A percentile compares a stretch with the other conserved stretches of the same genome.
Evolutionary conservation across 2,329 filamentous ascomycete genomes (phyloP).

Genomic region (Geoglossum cookeanum): DNA sequence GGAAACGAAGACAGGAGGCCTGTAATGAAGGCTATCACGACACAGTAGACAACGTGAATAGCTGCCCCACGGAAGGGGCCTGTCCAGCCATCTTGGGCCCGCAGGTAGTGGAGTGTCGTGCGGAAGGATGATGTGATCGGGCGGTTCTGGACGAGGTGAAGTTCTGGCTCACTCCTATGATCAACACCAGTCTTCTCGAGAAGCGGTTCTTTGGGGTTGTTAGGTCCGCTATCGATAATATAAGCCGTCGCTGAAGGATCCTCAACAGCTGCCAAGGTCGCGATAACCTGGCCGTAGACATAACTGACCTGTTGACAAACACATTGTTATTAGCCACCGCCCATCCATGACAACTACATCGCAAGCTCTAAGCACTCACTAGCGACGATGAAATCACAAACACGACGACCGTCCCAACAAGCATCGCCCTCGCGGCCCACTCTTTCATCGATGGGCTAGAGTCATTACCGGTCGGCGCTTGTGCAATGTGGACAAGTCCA

Average conservation of each 20-base stretch:
- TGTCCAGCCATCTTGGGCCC: conserved; percentile 40
- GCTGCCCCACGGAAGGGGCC: conserved; percentile 51
- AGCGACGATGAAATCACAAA: background rate
- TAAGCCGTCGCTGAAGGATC: conserved; percentile 33
- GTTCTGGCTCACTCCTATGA: conserved; percentile 13
- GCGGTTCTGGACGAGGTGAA: conserved; percentile 22
- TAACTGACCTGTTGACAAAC: conserved; percentile 23
- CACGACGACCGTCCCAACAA: background rate
- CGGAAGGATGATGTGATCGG: conserved; percentile 43
- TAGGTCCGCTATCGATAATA: conserved; percentile 24
- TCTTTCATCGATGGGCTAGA: no score
- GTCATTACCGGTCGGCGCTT: background rate
- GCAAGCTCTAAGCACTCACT: background rate
- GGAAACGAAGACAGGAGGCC: conserved; percentile 19
- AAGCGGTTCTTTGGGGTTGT: conserved; percentile 7
- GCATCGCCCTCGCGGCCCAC: background rate
- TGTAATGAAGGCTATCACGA: conserved; percentile 23
- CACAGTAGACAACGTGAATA: conserved; percentile 28
- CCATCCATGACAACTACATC: background rate
- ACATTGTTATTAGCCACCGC: background rate
- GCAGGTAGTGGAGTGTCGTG: conserved; percentile 40
- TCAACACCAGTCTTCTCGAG: conserved; percentile 10
- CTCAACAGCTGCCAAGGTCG: conserved; percentile 45
- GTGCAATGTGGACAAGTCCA: background rate
- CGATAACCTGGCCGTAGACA: conserved; percentile 38